Percentiles rank a stretch among this genome's conserved stretches.
phyloP scores from a whole-genome alignment of 306 rosid genomes.

The Argentina anserina region DNA sequence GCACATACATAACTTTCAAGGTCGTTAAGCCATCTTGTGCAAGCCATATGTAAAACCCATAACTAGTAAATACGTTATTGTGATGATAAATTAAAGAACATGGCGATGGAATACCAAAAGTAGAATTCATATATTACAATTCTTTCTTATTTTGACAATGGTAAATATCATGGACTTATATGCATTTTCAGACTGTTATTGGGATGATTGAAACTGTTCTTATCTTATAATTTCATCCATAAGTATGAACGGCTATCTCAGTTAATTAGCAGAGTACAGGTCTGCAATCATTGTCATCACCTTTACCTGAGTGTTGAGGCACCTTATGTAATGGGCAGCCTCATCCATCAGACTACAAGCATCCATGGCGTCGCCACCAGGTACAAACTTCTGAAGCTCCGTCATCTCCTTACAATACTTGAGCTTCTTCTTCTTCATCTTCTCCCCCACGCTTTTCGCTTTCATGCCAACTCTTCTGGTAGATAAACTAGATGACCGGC shows the following conservation, averaged over 20 bases:
- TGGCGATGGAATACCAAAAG: background rate
- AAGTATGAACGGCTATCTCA: background rate
- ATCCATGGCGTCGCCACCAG: constrained; percentile 38
- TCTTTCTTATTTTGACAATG: background rate
- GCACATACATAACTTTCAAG: background rate
- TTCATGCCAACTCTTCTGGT: constrained; percentile 2
- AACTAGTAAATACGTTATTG: too few species aligned
- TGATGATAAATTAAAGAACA: too few species aligned
- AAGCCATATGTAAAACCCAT: background rate
- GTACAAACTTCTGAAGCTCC: constrained; percentile 27
- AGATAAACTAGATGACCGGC: background rate
- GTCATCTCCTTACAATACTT: background rate
- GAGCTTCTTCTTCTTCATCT: background rate
- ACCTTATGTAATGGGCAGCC: constrained; percentile 36
- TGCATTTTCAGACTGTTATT: background rate
- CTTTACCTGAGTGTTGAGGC: constrained; percentile 35
- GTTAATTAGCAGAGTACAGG: constrained; percentile 9
- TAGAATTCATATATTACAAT: background rate
- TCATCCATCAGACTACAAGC: constrained; percentile 28
- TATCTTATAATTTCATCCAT: background rate
- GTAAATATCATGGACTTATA: background rate
- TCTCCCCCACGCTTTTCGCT: background rate
- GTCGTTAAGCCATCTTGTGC: background rate
- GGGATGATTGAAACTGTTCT: background rate
- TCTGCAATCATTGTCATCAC: constrained; percentile 23